A percentile compares a stretch with the other conserved stretches of the same genome.
Evolutionary conservation across 73 alveolate genomes (phyloP).

Genomic region (Durusdinium trenchii): DNA sequence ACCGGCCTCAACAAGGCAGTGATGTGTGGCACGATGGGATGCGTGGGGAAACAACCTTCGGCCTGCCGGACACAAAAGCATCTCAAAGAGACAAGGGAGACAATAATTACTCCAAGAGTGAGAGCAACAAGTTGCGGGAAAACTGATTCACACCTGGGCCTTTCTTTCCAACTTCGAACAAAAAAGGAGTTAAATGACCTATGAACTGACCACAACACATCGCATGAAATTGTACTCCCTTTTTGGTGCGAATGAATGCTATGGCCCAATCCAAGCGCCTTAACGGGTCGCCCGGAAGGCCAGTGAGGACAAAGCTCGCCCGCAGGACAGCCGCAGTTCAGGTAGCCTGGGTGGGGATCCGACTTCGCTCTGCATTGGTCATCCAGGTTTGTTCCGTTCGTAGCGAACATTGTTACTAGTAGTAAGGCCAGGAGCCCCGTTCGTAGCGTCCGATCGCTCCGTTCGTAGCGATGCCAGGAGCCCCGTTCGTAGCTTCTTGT

Average conservation of each 20-base stretch:
- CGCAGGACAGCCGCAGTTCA: slow-evolving; percentile 39
- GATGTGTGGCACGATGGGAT: no score
- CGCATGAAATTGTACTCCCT: neutral
- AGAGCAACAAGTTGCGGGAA: neutral
- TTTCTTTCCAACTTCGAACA: neutral
- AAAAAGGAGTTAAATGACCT: no score
- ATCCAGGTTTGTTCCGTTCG: no score
- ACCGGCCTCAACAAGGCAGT: no score
- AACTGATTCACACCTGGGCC: neutral
- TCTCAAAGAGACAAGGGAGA: neutral
- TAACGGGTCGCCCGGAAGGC: slow-evolving; percentile 88
- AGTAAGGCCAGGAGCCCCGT: no score
- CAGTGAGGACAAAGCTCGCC: slow-evolving; percentile 60
- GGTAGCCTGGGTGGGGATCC: neutral
- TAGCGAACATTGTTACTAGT: no score
- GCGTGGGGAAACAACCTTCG: neutral
- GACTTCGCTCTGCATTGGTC: neutral
- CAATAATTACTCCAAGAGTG: neutral
- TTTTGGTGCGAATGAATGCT: neutral
- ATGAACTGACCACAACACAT: no score
- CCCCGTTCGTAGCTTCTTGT: no score
- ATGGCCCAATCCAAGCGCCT: slow-evolving; percentile 39
- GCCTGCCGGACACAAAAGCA: neutral
- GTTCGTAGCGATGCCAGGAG: no score
- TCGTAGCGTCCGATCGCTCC: no score